Evolutionary conservation across 2,329 filamentous ascomycete species (phyloP), one percentile per base, ranked within the genome.

Genomic region (Pseudogymnoascus sp.): DNA sequence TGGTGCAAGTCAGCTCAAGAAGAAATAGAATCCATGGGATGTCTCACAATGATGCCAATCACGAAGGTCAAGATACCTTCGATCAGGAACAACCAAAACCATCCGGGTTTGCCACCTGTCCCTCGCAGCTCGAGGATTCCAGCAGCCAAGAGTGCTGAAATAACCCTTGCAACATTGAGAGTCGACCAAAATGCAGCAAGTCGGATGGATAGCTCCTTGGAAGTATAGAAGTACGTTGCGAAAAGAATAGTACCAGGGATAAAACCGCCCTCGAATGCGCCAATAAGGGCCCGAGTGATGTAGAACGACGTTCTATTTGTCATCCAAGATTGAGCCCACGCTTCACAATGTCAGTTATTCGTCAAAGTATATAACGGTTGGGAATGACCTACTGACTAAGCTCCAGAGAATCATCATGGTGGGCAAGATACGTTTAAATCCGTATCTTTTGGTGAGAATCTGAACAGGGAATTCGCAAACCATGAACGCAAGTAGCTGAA

Each of bases 201-300:
- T 0, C 88, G 82, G 33, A 82, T 79, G 0, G 87, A 85, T 0
- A 91, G 75, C 69, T 91, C 88, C 60, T 78, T 79, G 1, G 82
- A 83, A 3, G 82, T 90, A 75, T 89, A 91, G 73, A 87, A 91
- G 72, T 90, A 90, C 1, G 83, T 85, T 1, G 88, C 77, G 71
- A 88, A 89, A 1, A 87, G 76, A 59, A 88, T 82, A 9, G 80
- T 81, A 65, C 80, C 81, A 1, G 82, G 82, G 60, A 85, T 84
- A 66, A 84, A 85, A 2, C 82, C 82, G 10, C 80, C 80, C 66
- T 84, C 80, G 59, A 77, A 81, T 1, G 80, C 69, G 0, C 82
- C 82, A 13, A 85, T 78, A 12, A 84, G 67, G 2, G 82, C 76
- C 1, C 82, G 76, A 0, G 80, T 81, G 3, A 77, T 70, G 60